Base-by-base conservation (phyloP, 768 basidiomycete genomes). In the Hortiboletus campestris region DNA sequence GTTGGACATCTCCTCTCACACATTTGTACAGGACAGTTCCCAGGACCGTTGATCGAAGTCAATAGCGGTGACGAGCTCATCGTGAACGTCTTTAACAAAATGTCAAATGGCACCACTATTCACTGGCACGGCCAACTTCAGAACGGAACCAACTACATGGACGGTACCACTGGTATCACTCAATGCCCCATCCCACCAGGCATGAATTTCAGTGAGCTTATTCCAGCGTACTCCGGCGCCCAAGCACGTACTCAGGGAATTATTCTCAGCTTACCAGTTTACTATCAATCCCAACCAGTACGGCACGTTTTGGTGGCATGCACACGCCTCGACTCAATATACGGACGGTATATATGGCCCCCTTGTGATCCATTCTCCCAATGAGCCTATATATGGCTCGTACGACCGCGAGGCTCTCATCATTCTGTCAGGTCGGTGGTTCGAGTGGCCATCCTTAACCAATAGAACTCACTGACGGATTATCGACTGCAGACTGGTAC, bases 161-260 rank as follows among this genome's bases (percentile, higher is more conserved):
- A 82, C 49, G 81, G 81, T 2, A 74, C 78, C 0, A 67, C 63
- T 9, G 75, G 74, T 10, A 72, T 82, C 42, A 78, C 80, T 1
- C 76, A 82, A 60, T 82, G 82, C 59, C 77, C 78, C 11, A 82
- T 82, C 34, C 80, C 81, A n/a, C 74, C 80, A 4, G 79, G 79
- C 22, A 66, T 73, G 59, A 75, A 74, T 50, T 70, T 71, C 32
- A 51, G 69, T 80, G 56, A 70, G 59, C n/a, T 7, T 32, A 2
- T 51, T 42, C 38, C 45, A 20, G 2, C 32, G 9, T 41, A 14
- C 14, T 29, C 29, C 31, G 35, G 34, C 32, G 32, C 9, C 12
- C 10, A 19, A 29, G 9, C 22, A 31, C 20, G 32, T 45, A 47
- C 50, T 58, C 5, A 63, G 36, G 12, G 1, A 7, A 9, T 31